A percentile compares a stretch with the other conserved stretches of the same genome.
Evolutionary conservation across 495 filamentous ascomycete genomes (phyloP).

Genomic region (Astrothelium subdiscretum): DNA sequence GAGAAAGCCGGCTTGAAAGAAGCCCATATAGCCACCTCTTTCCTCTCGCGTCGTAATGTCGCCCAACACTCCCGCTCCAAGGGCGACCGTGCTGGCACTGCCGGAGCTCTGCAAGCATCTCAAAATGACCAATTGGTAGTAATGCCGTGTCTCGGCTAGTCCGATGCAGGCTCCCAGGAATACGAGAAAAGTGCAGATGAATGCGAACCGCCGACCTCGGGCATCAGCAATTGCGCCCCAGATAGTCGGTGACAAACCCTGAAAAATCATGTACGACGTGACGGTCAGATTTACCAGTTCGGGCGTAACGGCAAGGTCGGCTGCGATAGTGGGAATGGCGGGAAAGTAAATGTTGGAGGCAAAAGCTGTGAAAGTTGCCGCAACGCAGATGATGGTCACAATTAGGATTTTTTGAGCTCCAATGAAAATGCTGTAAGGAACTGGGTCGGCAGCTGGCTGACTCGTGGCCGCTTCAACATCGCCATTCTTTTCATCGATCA

Average conservation of each 20-base stretch:
- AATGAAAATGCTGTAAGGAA: conserved; percentile 25
- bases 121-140: conserved; percentile 23
- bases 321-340: conserved; percentile 20
- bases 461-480: neutral
- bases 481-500: neutral
- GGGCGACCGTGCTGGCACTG: conserved; percentile 22
- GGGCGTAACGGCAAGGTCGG: conserved; percentile 17
- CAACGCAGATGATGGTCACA: conserved; percentile 19
- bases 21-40: conserved; percentile 25
- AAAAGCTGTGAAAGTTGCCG: conserved; percentile 24
- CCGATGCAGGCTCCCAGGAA: conserved; percentile 25
- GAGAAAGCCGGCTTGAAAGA: conserved; percentile 15
- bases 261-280: conserved; percentile 25
- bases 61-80: conserved; percentile 21
- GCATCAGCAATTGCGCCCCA: conserved; percentile 27
- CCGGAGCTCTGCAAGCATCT: conserved; percentile 24
- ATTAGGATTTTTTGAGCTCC: conserved; percentile 19
- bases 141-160: conserved; percentile 23
- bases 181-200: conserved; percentile 24
- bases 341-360: conserved; percentile 24
- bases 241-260: conserved; percentile 22
- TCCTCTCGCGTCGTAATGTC: conserved; percentile 24
- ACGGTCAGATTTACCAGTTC: conserved; percentile 23
- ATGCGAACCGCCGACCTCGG: conserved; percentile 20
- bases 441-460: neutral